These are phyloP conservation scores for Phytophthora tentaculata DNA, from an alignment of 352 stramenopile species.

Conservation along the genomic window DNA sequence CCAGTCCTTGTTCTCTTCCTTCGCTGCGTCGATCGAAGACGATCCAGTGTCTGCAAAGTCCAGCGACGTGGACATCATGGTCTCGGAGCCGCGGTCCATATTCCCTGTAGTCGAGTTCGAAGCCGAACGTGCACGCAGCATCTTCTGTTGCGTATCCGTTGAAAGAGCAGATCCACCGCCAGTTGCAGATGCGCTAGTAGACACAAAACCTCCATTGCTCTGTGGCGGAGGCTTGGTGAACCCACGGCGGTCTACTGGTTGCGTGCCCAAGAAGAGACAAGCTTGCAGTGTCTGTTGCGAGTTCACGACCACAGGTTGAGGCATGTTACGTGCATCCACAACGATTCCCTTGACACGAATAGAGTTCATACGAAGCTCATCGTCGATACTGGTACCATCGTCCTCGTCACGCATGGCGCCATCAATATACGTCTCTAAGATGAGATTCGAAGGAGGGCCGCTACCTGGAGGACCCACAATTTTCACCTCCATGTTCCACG, in stretches of 20 bases:
- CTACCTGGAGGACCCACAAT: slow-evolving; percentile 87
- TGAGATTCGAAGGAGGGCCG: slow-evolving; percentile 85
- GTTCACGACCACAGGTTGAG: slow-evolving; percentile 87
- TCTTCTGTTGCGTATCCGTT: slow-evolving; percentile 66
- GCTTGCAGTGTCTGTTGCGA: slow-evolving; percentile 88
- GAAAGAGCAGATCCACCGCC: slow-evolving; percentile 47
- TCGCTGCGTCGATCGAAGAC: slow-evolving; percentile 57
- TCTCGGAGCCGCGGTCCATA: slow-evolving; percentile 78
- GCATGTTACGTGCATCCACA: slow-evolving; percentile 87
- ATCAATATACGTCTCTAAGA: slow-evolving; percentile 90
- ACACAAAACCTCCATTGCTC: slow-evolving; percentile 87
- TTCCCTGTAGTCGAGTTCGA: slow-evolving; percentile 52
- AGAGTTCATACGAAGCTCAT: slow-evolving; percentile 87
- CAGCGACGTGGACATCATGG: slow-evolving; percentile 43
- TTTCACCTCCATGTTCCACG: slow-evolving; percentile 93
- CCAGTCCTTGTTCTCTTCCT: slow-evolving; percentile 91
- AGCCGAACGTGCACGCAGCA: slow-evolving; percentile 56
- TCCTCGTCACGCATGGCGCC: slow-evolving; percentile 79
- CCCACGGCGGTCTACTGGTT: slow-evolving; percentile 83
- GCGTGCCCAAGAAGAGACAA: slow-evolving; percentile 85
- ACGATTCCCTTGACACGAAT: slow-evolving; percentile 90
- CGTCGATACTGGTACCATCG: slow-evolving; percentile 73
- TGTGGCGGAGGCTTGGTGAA: slow-evolving; percentile 89
- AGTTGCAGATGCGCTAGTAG: slow-evolving; percentile 42
- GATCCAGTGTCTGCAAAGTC: slow-evolving; percentile 75